phyloP scores from a whole-genome alignment of 768 basidiomycete species.

The Filobasidium floriforme region DNA sequence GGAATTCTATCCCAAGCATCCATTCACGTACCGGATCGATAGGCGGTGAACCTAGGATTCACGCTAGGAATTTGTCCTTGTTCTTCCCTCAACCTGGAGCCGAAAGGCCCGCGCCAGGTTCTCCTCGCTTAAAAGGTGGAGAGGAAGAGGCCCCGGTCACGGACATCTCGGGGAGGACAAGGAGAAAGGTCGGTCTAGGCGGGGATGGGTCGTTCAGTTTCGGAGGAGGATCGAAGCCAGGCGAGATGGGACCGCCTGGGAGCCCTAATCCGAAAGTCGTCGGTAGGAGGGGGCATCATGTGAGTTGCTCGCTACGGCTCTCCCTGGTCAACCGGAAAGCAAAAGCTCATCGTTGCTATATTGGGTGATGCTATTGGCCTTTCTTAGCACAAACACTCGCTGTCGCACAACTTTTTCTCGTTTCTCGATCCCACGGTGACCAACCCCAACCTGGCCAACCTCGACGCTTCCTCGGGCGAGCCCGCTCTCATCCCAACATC shows the following conservation, averaged over 20 bases:
- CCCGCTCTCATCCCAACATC: background rate
- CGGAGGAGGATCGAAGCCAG: slow-evolving; percentile 14
- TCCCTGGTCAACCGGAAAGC: background rate
- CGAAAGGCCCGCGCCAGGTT: slow-evolving; percentile 57
- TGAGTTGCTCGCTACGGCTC: slow-evolving; percentile 21
- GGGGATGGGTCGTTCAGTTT: slow-evolving; percentile 7
- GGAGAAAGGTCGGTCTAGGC: slow-evolving; percentile 46
- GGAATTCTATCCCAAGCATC: slow-evolving; percentile 22
- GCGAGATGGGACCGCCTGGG: slow-evolving; percentile 6
- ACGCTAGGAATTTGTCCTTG: slow-evolving; percentile 83
- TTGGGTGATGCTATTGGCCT: too few relatives aligned
- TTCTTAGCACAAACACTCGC: slow-evolving; percentile 73
- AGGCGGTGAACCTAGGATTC: slow-evolving; percentile 60
- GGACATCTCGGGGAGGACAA: slow-evolving; percentile 49
- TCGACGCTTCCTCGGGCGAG: background rate
- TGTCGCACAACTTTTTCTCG: slow-evolving; percentile 91
- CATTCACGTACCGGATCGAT: slow-evolving; percentile 27
- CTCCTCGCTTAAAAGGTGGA: slow-evolving; percentile 46
- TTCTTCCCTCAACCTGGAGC: slow-evolving; percentile 75
- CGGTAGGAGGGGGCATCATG: slow-evolving; percentile 44
- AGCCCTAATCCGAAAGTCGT: slow-evolving; percentile 19
- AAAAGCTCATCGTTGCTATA: slow-evolving; percentile 1
- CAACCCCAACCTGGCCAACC: slow-evolving; percentile 30
- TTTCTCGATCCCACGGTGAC: slow-evolving; percentile 67
- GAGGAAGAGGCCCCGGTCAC: slow-evolving; percentile 48